Evolutionary conservation across 257 asterid genomes (phyloP).

Genomic region (Solanum bulbocastanum): DNA sequence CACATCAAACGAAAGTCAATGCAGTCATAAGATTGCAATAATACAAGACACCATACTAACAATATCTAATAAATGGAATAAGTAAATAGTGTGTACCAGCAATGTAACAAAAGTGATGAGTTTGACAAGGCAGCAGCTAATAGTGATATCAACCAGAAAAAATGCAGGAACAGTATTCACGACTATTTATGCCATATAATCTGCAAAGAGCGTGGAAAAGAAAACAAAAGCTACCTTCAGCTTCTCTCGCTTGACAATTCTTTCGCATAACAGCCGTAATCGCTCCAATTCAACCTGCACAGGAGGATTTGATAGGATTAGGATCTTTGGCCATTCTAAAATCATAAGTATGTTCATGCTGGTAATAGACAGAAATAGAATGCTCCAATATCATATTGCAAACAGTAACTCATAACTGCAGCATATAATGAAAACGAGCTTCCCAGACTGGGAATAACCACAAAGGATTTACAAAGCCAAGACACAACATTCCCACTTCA

Average conservation of each 20-base stretch:
- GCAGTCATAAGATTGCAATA: not conserved
- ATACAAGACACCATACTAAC: not conserved
- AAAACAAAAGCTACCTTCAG: constrained; percentile 52
- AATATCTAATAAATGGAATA: not conserved
- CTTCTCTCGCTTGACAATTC: constrained; percentile 87
- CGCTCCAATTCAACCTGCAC: constrained; percentile 93
- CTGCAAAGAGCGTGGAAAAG: not conserved
- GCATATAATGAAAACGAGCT: not conserved
- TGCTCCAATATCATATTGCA: not conserved
- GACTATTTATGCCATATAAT: not conserved
- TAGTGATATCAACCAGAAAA: not conserved
- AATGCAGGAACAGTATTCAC: not conserved
- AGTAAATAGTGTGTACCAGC: not conserved
- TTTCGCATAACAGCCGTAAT: constrained; percentile 90
- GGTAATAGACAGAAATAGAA: not conserved
- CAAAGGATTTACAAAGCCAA: not conserved
- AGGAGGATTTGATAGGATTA: not conserved
- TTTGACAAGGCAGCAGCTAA: not conserved
- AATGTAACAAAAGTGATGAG: not conserved
- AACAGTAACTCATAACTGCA: not conserved
- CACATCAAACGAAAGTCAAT: not conserved
- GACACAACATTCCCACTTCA: not conserved
- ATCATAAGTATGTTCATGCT: not conserved
- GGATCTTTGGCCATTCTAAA: not conserved
- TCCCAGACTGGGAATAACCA: not conserved